Conservation (phyloP, 139 green algal species). For the Bryopsis sp. region DNA sequence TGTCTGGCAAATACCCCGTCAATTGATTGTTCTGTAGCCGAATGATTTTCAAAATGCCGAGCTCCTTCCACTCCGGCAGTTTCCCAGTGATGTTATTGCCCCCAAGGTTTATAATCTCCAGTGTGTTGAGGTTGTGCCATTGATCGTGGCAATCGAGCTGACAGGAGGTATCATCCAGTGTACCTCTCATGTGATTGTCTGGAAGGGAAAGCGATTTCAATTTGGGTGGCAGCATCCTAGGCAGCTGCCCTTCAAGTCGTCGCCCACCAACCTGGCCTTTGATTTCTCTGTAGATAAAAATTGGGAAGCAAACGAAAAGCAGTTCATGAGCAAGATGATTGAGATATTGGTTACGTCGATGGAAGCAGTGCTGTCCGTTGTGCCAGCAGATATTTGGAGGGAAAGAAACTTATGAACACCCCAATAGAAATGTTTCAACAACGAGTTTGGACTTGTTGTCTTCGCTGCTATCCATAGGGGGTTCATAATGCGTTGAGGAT, state of each 20-base stretch:
- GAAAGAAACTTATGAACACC: too few species aligned
- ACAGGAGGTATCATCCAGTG: background rate
- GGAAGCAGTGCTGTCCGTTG: too few species aligned
- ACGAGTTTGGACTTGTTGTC: too few species aligned
- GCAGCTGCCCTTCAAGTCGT: background rate
- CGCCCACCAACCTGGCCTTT: background rate
- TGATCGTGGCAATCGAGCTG: background rate
- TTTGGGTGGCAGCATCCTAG: background rate
- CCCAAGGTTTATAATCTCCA: background rate
- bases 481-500: too few species aligned
- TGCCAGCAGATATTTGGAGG: too few species aligned
- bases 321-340: too few species aligned
- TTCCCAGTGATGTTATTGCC: background rate
- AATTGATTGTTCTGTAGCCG: constrained; percentile 4
- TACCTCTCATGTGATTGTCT: constrained; percentile 1
- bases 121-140: background rate
- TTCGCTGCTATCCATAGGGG: too few species aligned
- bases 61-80: constrained; percentile 1
- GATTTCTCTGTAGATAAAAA: too few species aligned
- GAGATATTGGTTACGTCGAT: too few species aligned
- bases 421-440: too few species aligned
- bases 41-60: background rate
- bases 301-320: too few species aligned
- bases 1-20: background rate
- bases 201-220: background rate